phyloP scores from a whole-genome alignment of 2,329 filamentous ascomycete genomes.

The Cladophialophora carrionii region DNA sequence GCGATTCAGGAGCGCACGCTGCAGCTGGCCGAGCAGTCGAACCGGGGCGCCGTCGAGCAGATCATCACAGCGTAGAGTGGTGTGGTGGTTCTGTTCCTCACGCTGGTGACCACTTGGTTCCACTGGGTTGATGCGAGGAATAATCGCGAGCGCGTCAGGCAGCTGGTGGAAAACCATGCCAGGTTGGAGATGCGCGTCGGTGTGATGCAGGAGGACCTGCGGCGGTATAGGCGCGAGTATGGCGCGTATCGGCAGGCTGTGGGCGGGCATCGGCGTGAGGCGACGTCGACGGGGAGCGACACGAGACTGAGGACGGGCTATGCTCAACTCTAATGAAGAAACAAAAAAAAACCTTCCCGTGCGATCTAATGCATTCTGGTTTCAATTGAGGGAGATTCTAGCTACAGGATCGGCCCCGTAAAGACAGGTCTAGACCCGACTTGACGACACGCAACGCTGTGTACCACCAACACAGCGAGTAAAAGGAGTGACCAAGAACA shows the following conservation, averaged over 20 bases:
- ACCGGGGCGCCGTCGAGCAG: not conserved
- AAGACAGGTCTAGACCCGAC: conserved; percentile 16
- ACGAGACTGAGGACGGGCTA: not conserved
- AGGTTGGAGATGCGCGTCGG: not conserved
- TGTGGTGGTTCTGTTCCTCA: not conserved
- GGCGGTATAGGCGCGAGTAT: not conserved
- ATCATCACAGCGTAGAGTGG: not conserved
- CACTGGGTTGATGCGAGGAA: not conserved
- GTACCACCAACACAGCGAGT: conserved; percentile 10
- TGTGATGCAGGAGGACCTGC: not conserved
- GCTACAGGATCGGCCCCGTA: conserved; percentile 18
- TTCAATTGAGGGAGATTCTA: conserved; percentile 31
- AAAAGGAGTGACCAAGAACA: conserved; percentile 28
- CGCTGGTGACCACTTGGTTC: not conserved
- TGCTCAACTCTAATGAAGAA: not conserved
- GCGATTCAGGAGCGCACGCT: not conserved
- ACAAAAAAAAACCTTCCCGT: not conserved
- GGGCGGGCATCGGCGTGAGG: not conserved
- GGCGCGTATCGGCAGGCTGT: not conserved
- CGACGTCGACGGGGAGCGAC: not conserved
- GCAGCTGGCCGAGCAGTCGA: not conserved
- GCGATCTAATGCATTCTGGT: conserved; percentile 7
- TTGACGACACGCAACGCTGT: conserved; percentile 10
- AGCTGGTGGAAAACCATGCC: not conserved
- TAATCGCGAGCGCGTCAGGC: not conserved